Evolutionary conservation across 306 rosid genomes (phyloP).

Genomic region (Lathyrus sativus): DNA sequence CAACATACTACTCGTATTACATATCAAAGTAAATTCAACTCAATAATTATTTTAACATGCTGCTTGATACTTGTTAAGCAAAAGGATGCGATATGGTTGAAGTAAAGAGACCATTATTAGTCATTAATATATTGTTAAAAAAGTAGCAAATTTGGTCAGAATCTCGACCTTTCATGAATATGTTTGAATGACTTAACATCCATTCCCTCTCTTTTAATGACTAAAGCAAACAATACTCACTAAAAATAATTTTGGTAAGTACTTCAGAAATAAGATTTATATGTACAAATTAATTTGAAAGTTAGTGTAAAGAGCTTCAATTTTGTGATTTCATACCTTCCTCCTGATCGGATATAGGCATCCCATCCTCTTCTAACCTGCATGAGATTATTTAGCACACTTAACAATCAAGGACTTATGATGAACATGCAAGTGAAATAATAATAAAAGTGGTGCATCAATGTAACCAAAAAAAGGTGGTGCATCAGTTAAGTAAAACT

Average conservation of each 20-base stretch:
- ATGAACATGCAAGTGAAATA: background rate
- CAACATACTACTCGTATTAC: too few relatives aligned
- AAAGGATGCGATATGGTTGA: background rate
- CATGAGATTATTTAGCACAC: constrained; percentile 38
- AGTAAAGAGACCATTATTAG: constrained; percentile 2
- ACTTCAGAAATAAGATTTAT: constrained; percentile 14
- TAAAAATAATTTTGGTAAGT: constrained; percentile 2
- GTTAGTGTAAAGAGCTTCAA: constrained; percentile 15
- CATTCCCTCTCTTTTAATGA: constrained; percentile 20
- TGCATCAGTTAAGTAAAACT: constrained; percentile 15
- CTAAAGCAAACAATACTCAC: constrained; percentile 10
- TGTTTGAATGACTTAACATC: constrained; percentile 27
- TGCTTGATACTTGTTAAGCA: background rate
- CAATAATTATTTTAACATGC: too few relatives aligned
- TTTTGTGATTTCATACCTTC: constrained; percentile 70
- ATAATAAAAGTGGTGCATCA: background rate
- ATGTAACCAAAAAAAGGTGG: background rate
- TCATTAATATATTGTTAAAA: background rate
- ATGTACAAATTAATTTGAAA: background rate
- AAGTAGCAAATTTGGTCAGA: background rate
- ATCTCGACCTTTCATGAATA: background rate
- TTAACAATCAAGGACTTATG: constrained; percentile 26
- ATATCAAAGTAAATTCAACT: too few relatives aligned
- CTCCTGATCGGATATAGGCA: constrained; percentile 86
- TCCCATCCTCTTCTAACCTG: constrained; percentile 99